Evolutionary conservation across 768 basidiomycete genomes (phyloP).

Genomic region (Polyporus arcularius): DNA sequence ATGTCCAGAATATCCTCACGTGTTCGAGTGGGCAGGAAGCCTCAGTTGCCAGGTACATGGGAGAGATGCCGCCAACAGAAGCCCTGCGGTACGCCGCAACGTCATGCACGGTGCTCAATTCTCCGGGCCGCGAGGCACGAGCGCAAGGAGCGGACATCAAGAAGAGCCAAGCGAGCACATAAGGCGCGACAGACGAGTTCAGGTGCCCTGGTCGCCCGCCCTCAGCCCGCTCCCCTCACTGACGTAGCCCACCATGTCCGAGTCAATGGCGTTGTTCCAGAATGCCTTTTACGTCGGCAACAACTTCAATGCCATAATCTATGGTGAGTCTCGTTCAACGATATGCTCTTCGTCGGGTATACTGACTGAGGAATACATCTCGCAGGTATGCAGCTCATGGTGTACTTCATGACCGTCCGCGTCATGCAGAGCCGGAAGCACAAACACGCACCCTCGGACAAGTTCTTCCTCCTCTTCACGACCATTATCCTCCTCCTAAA

Average conservation of each 20-base stretch:
- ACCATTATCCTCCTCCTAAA: conserved; percentile 32
- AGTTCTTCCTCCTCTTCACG: conserved; percentile 26
- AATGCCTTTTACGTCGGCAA: conserved; percentile 30
- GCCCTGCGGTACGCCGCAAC: background rate
- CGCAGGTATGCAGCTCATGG: conserved; percentile 27
- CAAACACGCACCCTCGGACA: conserved; percentile 4
- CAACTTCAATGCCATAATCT: conserved; percentile 30
- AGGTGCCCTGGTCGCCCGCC: background rate
- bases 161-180: background rate
- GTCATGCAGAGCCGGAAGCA: conserved; percentile 7
- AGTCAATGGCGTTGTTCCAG: conserved; percentile 13
- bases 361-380: conserved; percentile 1
- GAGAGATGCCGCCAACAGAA: background rate
- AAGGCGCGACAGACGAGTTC: background rate
- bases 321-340: conserved; percentile 17
- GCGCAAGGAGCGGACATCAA: background rate
- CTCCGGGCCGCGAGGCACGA: background rate
- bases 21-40: background rate
- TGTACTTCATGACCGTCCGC: conserved; percentile 28
- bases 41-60: background rate
- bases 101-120: background rate
- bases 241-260: conserved; percentile 5
- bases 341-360: too few species aligned
- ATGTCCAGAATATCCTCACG: background rate
- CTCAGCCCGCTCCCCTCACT: background rate